Conservation (phyloP, 1,139 yeast species). For the Casaregolazyma suthepensis region DNA sequence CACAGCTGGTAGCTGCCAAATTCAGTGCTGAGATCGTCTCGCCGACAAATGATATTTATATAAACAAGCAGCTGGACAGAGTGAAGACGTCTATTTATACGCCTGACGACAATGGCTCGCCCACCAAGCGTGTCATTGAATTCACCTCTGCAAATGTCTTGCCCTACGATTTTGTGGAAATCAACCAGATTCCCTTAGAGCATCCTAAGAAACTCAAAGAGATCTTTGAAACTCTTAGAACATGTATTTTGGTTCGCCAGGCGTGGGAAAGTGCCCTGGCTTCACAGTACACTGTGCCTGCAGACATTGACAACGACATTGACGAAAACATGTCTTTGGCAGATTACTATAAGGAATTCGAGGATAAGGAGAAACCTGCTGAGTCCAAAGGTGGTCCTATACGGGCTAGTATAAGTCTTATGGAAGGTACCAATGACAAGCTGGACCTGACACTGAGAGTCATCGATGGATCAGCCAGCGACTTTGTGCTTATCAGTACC, state of each 20-base stretch:
- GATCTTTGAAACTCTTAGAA: constrained; percentile 18
- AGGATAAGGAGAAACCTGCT: constrained; percentile 1
- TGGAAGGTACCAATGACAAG: constrained; percentile 7
- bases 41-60: background rate
- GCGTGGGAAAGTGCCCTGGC: constrained; percentile 16
- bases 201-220: constrained; percentile 27
- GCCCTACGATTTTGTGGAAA: constrained; percentile 26
- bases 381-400: background rate
- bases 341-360: constrained; percentile 18
- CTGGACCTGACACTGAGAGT: constrained; percentile 1
- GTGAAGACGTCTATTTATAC: constrained; percentile 1
- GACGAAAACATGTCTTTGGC: constrained; percentile 16
- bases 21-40: constrained; percentile 18
- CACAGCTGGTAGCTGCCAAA: constrained; percentile 20
- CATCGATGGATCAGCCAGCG: background rate
- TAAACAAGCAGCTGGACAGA: constrained; percentile 4
- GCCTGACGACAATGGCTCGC: constrained; percentile 1
- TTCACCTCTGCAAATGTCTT: constrained; percentile 26
- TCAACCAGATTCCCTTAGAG: constrained; percentile 29
- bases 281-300: background rate
- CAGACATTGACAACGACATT: constrained; percentile 10
- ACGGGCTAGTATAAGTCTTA: constrained; percentile 1
- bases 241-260: constrained; percentile 13
- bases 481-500: background rate
- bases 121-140: constrained; percentile 12